A percentile compares a stretch with the other conserved stretches of the same genome.
These are phyloP conservation scores for Ophiocordyceps sinensis DNA, from an alignment of 2,329 filamentous ascomycete species.

Conservation along the genomic window DNA sequence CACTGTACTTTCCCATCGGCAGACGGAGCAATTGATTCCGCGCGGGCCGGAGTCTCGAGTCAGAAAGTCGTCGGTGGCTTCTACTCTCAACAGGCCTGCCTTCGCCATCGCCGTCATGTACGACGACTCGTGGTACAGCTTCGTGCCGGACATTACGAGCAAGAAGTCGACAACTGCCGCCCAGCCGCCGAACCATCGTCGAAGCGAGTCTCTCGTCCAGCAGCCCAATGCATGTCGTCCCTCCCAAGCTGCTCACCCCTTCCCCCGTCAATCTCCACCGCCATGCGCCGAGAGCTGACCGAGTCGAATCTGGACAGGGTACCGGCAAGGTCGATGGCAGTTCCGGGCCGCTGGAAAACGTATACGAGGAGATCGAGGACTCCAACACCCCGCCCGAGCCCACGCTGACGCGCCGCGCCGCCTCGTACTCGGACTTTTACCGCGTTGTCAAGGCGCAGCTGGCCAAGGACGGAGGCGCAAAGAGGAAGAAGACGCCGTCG, in stretches of 20 bases:
- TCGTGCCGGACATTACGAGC: constrained; percentile 48
- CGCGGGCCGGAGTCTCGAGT: constrained; percentile 9
- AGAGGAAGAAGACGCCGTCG: constrained; percentile 21
- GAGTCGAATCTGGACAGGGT: constrained; percentile 34
- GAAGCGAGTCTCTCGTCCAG: constrained; percentile 56
- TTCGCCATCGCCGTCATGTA: constrained; percentile 41
- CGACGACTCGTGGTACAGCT: constrained; percentile 75
- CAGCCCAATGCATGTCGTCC: constrained; percentile 45
- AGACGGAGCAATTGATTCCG: constrained; percentile 15
- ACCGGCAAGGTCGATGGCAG: constrained; percentile 34
- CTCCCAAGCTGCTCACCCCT: too few species aligned
- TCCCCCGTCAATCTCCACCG: background rate
- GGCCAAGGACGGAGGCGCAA: constrained; percentile 29
- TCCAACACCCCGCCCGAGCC: constrained; percentile 50
- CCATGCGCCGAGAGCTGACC: constrained; percentile 10
- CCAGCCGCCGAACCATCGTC: constrained; percentile 37
- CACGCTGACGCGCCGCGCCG: constrained; percentile 49
- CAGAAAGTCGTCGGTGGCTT: constrained; percentile 12
- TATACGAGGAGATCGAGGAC: constrained; percentile 41
- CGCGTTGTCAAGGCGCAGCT: constrained; percentile 43
- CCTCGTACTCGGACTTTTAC: constrained; percentile 67
- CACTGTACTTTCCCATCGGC: constrained; percentile 12
- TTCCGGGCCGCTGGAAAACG: constrained; percentile 40
- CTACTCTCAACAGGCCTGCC: constrained; percentile 2
- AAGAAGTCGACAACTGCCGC: constrained; percentile 25